Base-by-base conservation (phyloP, 2,329 filamentous ascomycete genomes). In the Phaeosphaeriaceae sp. region DNA sequence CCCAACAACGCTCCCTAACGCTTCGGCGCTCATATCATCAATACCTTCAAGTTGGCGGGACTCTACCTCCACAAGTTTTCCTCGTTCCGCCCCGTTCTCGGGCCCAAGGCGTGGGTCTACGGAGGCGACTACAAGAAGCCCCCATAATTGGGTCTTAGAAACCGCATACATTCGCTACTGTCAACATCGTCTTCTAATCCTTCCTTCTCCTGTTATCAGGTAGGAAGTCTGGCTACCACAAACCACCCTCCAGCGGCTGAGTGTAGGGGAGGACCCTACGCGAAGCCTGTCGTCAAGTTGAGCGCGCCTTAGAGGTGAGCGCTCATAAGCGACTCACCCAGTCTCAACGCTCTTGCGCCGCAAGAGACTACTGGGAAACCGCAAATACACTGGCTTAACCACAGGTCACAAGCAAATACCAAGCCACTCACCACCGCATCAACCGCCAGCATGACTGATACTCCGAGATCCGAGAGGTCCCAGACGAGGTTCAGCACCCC, bases 11-110 rank as follows among this genome's bases (percentile, higher is more conserved):
- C 55, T 49, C 45, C 46, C 60, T 62, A 72, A 64, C 75, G 74
- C 69, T 60, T 64, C 60, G 65, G 72, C 76, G 74, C 74, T 72
- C 63, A 58, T 57, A 51, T 45, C 34, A 45, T 56, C 66, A 73
- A 83, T 77, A 85, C 84, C 85, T 88, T 85, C 91, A 95, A 95
- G 86, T 95, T 95, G 91, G 91, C 90, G 90, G 89, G 88, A 83
- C 81, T 86, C 85, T 84, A 83, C 78, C 81, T 82, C 78, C 76
- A 82, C 77, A 79, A 83, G 79, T 84, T 89, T 76, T 87, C 86
- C 76, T 87, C 88, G 79, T 82, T 88, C 74, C 88, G 88, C 82
- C 92, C 91, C 85, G 90, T 96, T 81, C 87, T 93, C 76, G 91
- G 91, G 83, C 93, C 92, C 78, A 87, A 87, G 75, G 87, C 87